Percentiles rank a stretch among this genome's conserved stretches.
Conservation (phyloP, 2,329 filamentous ascomycete genomes). For the Calonectria pauciramosa region DNA sequence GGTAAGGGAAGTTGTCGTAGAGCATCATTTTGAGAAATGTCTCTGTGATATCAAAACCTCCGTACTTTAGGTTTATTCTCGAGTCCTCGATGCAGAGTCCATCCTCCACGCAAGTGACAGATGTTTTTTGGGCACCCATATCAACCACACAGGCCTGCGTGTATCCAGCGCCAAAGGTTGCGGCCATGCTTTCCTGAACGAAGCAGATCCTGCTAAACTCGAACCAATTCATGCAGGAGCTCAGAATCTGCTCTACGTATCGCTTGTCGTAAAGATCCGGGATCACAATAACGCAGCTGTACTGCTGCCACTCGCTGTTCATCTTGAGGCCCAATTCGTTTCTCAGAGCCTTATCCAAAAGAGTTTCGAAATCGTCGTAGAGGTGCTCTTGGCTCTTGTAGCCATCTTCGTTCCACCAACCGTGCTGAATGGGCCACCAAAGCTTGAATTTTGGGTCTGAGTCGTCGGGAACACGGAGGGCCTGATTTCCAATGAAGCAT, state of each 20-base stretch:
- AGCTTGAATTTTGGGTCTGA: constrained; percentile 92
- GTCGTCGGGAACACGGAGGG: constrained; percentile 88
- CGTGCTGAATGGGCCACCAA: constrained; percentile 90
- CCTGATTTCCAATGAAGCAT: constrained; percentile 85
- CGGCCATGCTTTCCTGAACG: constrained; percentile 95
- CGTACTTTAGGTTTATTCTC: constrained; percentile 93
- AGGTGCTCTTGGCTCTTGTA: constrained; percentile 85
- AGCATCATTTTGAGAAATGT: constrained; percentile 99
- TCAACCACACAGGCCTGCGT: constrained; percentile 96
- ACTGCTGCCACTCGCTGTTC: constrained; percentile 87
- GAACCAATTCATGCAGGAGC: constrained; percentile 90
- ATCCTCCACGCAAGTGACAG: constrained; percentile 96
- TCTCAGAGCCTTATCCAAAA: constrained; percentile 88
- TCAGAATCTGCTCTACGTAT: constrained; percentile 87
- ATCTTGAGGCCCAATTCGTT: constrained; percentile 84
- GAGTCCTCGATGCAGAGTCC: constrained; percentile 96
- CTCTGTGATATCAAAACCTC: constrained; percentile 92
- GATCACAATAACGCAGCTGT: constrained; percentile 97
- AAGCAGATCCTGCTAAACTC: constrained; percentile 92
- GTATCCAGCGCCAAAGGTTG: constrained; percentile 94
- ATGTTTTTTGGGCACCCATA: constrained; percentile 96
- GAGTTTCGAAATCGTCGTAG: constrained; percentile 87
- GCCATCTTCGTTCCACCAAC: constrained; percentile 91
- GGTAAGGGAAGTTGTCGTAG: constrained; percentile 94
- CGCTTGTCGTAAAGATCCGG: constrained; percentile 96